These are phyloP conservation scores for Boletus bicolor DNA, from an alignment of 768 basidiomycete genomes.

Conservation along the genomic window DNA sequence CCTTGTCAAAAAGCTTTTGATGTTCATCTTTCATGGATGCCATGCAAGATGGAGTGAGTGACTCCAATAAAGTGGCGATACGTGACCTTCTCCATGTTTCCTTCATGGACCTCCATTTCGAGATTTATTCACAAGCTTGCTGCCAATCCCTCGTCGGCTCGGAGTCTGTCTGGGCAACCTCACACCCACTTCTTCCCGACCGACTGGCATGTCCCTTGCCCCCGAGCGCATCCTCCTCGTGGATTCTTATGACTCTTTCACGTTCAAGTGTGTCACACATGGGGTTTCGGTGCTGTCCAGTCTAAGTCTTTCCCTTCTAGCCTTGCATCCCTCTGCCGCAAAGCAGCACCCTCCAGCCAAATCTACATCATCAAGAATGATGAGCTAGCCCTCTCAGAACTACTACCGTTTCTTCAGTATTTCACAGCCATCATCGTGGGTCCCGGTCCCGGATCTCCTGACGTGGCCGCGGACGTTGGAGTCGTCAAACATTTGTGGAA, in stretches of 20 bases:
- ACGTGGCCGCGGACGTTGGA: conserved; percentile 59
- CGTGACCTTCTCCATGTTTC: not conserved
- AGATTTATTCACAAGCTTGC: not conserved
- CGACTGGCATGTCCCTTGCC: conserved; percentile 23
- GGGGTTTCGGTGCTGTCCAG: not conserved
- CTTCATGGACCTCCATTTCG: not conserved
- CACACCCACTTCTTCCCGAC: not conserved
- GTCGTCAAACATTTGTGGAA: conserved; percentile 71
- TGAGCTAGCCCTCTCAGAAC: conserved; percentile 44
- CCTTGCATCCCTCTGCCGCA: conserved; percentile 67
- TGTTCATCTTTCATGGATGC: conserved; percentile 20
- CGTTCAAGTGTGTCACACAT: conserved; percentile 66
- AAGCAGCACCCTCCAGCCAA: conserved; percentile 55
- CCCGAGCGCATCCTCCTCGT: conserved; percentile 61
- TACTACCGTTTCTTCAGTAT: conserved; percentile 51
- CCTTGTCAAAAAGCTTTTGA: conserved; percentile 38
- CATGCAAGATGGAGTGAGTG: conserved; percentile 2
- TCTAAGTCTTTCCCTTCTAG: conserved; percentile 34
- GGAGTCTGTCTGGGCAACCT: not conserved
- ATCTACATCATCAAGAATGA: conserved; percentile 78
- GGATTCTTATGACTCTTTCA: conserved; percentile 86
- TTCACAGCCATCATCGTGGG: conserved; percentile 74
- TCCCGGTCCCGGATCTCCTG: conserved; percentile 79
- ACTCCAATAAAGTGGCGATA: too few species aligned
- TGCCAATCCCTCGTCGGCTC: not conserved